These are phyloP conservation scores for Gastrodia elata DNA, from an alignment of 106 monocot genomes.

Conservation along the genomic window DNA sequence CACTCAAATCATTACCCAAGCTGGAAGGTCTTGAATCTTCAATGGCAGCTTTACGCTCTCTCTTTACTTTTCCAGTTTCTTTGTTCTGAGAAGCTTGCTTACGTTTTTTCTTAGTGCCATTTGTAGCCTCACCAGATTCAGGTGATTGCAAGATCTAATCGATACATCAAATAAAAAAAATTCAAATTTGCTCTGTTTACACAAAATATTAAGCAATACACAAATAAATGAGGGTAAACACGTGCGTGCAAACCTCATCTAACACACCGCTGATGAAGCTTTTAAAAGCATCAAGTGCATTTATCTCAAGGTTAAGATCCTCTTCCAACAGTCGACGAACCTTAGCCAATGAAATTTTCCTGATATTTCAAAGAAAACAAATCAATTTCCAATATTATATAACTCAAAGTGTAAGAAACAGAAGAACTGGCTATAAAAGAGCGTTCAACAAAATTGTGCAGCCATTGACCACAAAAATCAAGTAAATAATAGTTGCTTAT, in stretches of 20 bases:
- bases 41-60: slow-evolving; percentile 21
- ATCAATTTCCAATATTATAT: slow-evolving; percentile 1
- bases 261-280: slow-evolving; percentile 54
- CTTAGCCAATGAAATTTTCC: slow-evolving; percentile 56
- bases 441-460: not conserved
- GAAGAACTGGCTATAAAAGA: not conserved
- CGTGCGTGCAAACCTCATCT: slow-evolving; percentile 39
- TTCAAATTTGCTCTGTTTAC: not conserved
- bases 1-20: slow-evolving; percentile 29
- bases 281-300: slow-evolving; percentile 73
- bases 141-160: slow-evolving; percentile 35
- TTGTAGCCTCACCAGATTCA: slow-evolving; percentile 24
- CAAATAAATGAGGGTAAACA: not conserved
- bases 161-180: slow-evolving; percentile 4
- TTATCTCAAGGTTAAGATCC: slow-evolving; percentile 67
- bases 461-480: not conserved
- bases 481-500: not conserved
- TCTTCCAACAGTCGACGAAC: slow-evolving; percentile 76
- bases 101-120: slow-evolving; percentile 32
- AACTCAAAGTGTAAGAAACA: not conserved
- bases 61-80: slow-evolving; percentile 14
- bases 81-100: slow-evolving; percentile 24
- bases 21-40: slow-evolving; percentile 36
- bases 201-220: not conserved
- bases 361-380: slow-evolving; percentile 23